Conservation (phyloP, 1,284 basidiomycete species). For the Thecaphora thlaspeos region DNA sequence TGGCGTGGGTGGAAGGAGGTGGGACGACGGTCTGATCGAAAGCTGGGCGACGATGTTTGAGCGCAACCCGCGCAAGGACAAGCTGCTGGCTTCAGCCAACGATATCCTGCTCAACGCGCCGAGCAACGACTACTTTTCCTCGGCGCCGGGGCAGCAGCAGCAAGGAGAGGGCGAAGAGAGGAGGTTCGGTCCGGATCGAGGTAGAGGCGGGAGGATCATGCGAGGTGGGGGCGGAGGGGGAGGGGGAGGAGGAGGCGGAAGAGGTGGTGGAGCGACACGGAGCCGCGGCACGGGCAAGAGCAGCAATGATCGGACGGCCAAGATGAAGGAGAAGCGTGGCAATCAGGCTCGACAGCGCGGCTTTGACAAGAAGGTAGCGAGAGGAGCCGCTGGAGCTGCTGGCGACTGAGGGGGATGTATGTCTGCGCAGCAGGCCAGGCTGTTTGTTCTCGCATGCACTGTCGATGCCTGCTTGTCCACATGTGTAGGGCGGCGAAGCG, state of each 20-base stretch:
- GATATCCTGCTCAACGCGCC: constrained; percentile 13
- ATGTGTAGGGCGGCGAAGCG: too few relatives aligned
- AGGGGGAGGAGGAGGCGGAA: constrained; percentile 5
- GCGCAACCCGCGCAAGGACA: constrained; percentile 39
- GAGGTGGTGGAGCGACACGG: constrained; percentile 13
- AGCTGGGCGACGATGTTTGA: constrained; percentile 47
- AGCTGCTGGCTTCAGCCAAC: constrained; percentile 31
- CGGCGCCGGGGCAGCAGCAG: constrained; percentile 6
- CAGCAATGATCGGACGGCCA: constrained; percentile 19
- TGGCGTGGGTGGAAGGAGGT: constrained; percentile 10
- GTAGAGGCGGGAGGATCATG: constrained; percentile 34
- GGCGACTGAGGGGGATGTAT: too few relatives aligned
- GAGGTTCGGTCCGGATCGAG: constrained; percentile 30
- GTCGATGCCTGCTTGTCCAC: too few relatives aligned
- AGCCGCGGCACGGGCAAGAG: constrained; percentile 31
- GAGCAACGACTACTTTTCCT: constrained; percentile 3
- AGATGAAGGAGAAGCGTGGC: constrained; percentile 37
- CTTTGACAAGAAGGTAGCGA: constrained; percentile 36
- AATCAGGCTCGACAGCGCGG: constrained; percentile 29
- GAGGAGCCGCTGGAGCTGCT: not conserved
- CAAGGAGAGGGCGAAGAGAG: not conserved
- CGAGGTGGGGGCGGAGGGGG: constrained; percentile 13
- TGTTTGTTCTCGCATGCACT: too few relatives aligned
- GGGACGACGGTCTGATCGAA: constrained; percentile 41
- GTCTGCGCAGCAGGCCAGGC: too few relatives aligned